Base-by-base conservation (phyloP, 805 yeast species). In the Kuraishia capsulata region DNA sequence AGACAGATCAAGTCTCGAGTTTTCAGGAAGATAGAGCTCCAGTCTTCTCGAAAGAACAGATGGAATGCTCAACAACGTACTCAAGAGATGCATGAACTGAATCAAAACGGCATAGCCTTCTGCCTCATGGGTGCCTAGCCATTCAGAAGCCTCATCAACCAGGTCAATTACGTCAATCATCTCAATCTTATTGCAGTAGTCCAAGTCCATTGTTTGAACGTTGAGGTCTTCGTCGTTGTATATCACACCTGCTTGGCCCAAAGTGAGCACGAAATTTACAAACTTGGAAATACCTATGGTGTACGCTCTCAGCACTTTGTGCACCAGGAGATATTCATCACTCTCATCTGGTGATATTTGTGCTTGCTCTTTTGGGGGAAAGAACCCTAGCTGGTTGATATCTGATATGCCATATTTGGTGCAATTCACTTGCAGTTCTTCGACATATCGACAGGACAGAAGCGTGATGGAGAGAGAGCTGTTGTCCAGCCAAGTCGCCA, bases 221-320 rank as follows among this genome's bases (percentile, higher is more conserved):
- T 78, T 77, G 24, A 83, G 59, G 56, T 84, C 94, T 51, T 83
- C 92, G 49, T 81, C 92, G 50, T 82, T 87, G 44, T 72, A 75
- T 9, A 81, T 61, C 6, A 76, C 80, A n/a, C 78, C 79, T 5
- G 69, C 61, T 37, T 61, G 61, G 2, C 79, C 76, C 28, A 78
- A 59, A 6, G 57, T 54, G 3, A 71, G 42, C 13, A 66, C 59
- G 11, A 69, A 59, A 17, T 72, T 73, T 16, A 79, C 71, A 54
- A 73, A 70, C 48, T 71, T 72, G 36, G 76, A 57, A 4, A 78
- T 46, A 2, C 80, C 85, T 8, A 73, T 46, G 2, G 74, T 62
- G 39, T 71, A 73, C 11, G 71, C 59, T 32, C 69, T 61, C 35
- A 81, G 58, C 2, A 78, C 74, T 20, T 59, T 60, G 47, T 79